phyloP scores from a whole-genome alignment of 192 early-diverging fungal species.

The Backusella tarrabulga region DNA sequence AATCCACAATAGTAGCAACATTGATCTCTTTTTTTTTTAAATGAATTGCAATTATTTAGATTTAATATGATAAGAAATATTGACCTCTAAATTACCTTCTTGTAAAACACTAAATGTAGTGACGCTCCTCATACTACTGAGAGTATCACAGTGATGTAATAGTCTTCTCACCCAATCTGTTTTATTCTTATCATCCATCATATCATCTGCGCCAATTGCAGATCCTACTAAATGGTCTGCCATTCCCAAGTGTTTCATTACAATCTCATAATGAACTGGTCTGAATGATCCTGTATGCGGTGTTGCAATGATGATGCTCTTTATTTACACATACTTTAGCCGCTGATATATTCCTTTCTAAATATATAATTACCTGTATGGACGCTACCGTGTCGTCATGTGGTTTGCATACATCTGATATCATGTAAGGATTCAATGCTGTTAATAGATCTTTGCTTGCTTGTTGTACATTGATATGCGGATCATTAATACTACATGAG shows the following conservation, averaged over 20 bases:
- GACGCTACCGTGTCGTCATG: neutral
- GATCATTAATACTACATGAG: slow-evolving; percentile 25
- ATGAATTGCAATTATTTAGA: neutral
- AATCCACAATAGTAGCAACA: neutral
- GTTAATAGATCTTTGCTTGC: slow-evolving; percentile 23
- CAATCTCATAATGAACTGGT: slow-evolving; percentile 62
- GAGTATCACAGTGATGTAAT: slow-evolving; percentile 58
- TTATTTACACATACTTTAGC: neutral
- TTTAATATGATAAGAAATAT: neutral
- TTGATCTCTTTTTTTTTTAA: slow-evolving; percentile 13
- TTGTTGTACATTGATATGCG: slow-evolving; percentile 27
- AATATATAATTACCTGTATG: slow-evolving; percentile 5
- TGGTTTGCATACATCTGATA: neutral
- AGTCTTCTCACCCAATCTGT: slow-evolving; percentile 49
- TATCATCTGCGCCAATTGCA: neutral
- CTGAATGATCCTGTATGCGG: slow-evolving; percentile 63
- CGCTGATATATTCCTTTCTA: slow-evolving; percentile 1
- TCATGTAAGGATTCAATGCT: slow-evolving; percentile 5
- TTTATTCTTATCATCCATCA: slow-evolving; percentile 1
- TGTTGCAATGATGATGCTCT: slow-evolving; percentile 33
- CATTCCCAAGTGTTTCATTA: slow-evolving; percentile 55
- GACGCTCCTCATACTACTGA: slow-evolving; percentile 10
- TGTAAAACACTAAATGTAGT: slow-evolving; percentile 7
- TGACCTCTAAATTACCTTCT: neutral
- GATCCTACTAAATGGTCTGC: slow-evolving; percentile 23